Evolutionary conservation across 768 basidiomycete genomes (phyloP).

Genomic region (Mycena floridula): DNA sequence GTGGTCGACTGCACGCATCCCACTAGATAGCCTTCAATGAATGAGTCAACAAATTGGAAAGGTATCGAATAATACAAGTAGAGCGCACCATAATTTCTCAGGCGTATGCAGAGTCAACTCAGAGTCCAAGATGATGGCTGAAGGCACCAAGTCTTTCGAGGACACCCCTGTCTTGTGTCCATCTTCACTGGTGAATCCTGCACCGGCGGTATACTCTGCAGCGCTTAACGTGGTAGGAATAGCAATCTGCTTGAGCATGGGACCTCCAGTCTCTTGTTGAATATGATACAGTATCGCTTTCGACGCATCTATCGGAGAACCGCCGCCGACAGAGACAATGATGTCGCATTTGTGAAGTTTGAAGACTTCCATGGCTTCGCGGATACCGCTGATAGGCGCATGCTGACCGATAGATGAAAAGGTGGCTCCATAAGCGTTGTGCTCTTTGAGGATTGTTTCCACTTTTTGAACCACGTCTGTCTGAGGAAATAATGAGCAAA

Average conservation of each 20-base stretch:
- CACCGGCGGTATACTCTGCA: slow-evolving; percentile 67
- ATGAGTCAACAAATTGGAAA: slow-evolving; percentile 7
- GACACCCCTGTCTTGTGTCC: slow-evolving; percentile 58
- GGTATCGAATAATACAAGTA: slow-evolving; percentile 5
- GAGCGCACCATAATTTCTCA: slow-evolving; percentile 58
- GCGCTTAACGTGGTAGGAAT: slow-evolving; percentile 81
- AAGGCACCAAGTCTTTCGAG: slow-evolving; percentile 55
- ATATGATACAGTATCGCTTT: slow-evolving; percentile 66
- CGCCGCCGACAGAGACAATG: slow-evolving; percentile 72
- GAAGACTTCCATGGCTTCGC: slow-evolving; percentile 48
- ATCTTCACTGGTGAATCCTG: slow-evolving; percentile 66
- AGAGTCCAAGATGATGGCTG: slow-evolving; percentile 73
- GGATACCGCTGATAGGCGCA: slow-evolving; percentile 61
- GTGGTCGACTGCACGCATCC: slow-evolving; percentile 75
- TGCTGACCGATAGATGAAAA: slow-evolving; percentile 74
- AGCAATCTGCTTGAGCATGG: slow-evolving; percentile 60
- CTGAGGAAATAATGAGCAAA: slow-evolving; percentile 22
- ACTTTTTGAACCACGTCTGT: slow-evolving; percentile 56
- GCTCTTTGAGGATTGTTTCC: slow-evolving; percentile 48
- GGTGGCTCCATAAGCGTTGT: slow-evolving; percentile 56
- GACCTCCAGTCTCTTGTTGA: slow-evolving; percentile 48
- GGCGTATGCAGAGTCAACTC: slow-evolving; percentile 70
- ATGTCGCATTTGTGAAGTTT: slow-evolving; percentile 55
- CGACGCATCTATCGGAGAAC: slow-evolving; percentile 73
- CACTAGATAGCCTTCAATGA: slow-evolving; percentile 63